phyloP scores from a whole-genome alignment of 73 alveolate species.

The Paramecium sexaurelia region DNA sequence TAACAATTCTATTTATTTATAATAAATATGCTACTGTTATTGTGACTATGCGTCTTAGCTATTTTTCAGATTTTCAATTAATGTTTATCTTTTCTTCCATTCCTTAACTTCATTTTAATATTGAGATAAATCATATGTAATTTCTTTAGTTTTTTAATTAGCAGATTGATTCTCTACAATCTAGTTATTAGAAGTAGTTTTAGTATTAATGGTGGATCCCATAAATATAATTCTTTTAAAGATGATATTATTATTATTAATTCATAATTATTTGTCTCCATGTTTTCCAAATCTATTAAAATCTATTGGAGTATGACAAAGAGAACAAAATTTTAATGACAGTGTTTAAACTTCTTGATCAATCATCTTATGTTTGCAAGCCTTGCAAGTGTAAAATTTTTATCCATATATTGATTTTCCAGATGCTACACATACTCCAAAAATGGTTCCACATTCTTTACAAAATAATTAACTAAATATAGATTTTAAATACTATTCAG shows the following conservation, averaged over 20 bases:
- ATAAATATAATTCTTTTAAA: background rate
- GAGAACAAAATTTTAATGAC: conserved; percentile 90
- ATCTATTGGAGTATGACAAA: conserved; percentile 84
- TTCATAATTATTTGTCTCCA: background rate
- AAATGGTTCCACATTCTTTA: conserved; percentile 95
- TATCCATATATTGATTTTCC: conserved; percentile 94
- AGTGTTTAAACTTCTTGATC: conserved; percentile 92
- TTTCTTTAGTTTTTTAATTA: background rate
- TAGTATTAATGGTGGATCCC: background rate
- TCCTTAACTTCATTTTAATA: background rate
- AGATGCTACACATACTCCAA: conserved; percentile 96
- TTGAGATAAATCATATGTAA: background rate
- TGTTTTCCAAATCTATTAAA: conserved; percentile 56
- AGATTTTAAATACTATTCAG: conserved; percentile 79
- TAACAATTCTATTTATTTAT: too few species aligned
- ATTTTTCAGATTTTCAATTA: background rate
- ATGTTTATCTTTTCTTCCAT: background rate
- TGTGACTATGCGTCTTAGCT: background rate
- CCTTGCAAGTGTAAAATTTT: conserved; percentile 93
- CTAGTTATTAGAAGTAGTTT: background rate
- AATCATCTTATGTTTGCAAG: conserved; percentile 96
- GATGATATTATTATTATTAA: background rate
- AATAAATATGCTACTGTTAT: too few species aligned
- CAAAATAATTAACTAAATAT: conserved; percentile 87
- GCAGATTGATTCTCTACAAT: background rate